Evolutionary conservation across 2,329 filamentous ascomycete species (phyloP).

Genomic region (Graphilbum fragrans): DNA sequence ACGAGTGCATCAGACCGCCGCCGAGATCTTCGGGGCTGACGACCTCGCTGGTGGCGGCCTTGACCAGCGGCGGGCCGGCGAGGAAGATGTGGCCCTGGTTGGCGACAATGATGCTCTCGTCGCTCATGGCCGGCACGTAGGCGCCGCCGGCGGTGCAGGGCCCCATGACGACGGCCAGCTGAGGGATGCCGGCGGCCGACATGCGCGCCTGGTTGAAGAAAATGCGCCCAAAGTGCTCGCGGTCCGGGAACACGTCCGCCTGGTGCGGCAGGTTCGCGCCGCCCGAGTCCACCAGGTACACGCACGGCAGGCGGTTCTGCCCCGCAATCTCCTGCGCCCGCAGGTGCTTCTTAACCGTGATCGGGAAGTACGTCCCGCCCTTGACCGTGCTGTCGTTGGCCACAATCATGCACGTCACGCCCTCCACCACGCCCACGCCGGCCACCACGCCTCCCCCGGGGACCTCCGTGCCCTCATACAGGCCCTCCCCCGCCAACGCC

Average conservation of each 20-base stretch:
- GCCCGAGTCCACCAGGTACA: slow-evolving; percentile 93
- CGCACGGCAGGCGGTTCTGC: slow-evolving; percentile 76
- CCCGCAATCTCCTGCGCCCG: slow-evolving; percentile 82
- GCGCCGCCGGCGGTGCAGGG: slow-evolving; percentile 92
- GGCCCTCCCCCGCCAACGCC: slow-evolving; percentile 72
- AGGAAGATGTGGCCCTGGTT: slow-evolving; percentile 97
- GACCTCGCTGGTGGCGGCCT: slow-evolving; percentile 88
- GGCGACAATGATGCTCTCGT: slow-evolving; percentile 93
- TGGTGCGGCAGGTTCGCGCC: slow-evolving; percentile 93
- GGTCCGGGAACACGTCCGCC: slow-evolving; percentile 89
- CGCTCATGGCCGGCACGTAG: slow-evolving; percentile 94
- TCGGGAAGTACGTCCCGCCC: slow-evolving; percentile 91
- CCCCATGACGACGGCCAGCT: slow-evolving; percentile 93
- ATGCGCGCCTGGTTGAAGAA: slow-evolving; percentile 98
- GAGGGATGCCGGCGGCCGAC: slow-evolving; percentile 78
- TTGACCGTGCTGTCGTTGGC: slow-evolving; percentile 97
- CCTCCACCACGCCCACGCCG: slow-evolving; percentile 79
- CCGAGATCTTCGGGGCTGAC: slow-evolving; percentile 86
- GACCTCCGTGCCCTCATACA: slow-evolving; percentile 70
- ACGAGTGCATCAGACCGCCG: slow-evolving; percentile 79
- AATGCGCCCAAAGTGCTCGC: slow-evolving; percentile 90
- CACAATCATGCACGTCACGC: slow-evolving; percentile 84
- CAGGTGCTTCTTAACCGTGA: slow-evolving; percentile 95
- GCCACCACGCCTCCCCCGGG: slow-evolving; percentile 87
- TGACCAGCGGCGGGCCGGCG: slow-evolving; percentile 85